Evolutionary conservation across 2,329 filamentous ascomycete genomes (phyloP).

Genomic region (Pseudogymnoascus sp.): DNA sequence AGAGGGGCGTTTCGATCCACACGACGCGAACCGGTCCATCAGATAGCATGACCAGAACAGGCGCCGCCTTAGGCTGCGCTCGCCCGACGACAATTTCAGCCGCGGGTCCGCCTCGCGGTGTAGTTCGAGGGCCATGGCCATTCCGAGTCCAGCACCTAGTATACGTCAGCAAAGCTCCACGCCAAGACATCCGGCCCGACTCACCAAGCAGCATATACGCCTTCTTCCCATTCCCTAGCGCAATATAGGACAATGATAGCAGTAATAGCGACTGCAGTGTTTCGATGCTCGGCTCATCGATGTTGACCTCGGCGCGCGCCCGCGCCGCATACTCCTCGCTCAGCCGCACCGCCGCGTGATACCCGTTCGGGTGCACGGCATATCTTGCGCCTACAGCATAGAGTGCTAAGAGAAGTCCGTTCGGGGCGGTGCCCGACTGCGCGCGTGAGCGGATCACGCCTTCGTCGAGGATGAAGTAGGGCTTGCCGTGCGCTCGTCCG

Average conservation of each 20-base stretch:
- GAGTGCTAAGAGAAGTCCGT: conserved; percentile 46
- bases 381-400: conserved; percentile 60
- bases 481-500: conserved; percentile 68
- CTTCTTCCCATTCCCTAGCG: conserved; percentile 72
- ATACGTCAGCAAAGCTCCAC: not conserved
- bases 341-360: conserved; percentile 57
- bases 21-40: conserved; percentile 74
- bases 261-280: conserved; percentile 67
- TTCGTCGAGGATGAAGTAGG: conserved; percentile 76
- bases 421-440: conserved; percentile 57
- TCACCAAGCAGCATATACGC: conserved; percentile 78
- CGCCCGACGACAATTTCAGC: conserved; percentile 53
- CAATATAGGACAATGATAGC: conserved; percentile 67
- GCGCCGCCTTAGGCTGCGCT: conserved; percentile 69
- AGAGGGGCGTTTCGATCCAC: conserved; percentile 75
- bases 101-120: conserved; percentile 65
- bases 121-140: conserved; percentile 74
- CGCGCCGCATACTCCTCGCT: conserved; percentile 67
- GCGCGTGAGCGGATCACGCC: conserved; percentile 62
- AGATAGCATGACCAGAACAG: conserved; percentile 86
- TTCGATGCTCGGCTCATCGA: conserved; percentile 74
- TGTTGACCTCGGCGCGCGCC: conserved; percentile 62
- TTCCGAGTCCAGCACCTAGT: conserved; percentile 65
- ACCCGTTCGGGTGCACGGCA: conserved; percentile 57
- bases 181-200: conserved; percentile 17